Base-by-base conservation (phyloP, 1,284 basidiomycete genomes). In the Apiotrichum gracile region DNA sequence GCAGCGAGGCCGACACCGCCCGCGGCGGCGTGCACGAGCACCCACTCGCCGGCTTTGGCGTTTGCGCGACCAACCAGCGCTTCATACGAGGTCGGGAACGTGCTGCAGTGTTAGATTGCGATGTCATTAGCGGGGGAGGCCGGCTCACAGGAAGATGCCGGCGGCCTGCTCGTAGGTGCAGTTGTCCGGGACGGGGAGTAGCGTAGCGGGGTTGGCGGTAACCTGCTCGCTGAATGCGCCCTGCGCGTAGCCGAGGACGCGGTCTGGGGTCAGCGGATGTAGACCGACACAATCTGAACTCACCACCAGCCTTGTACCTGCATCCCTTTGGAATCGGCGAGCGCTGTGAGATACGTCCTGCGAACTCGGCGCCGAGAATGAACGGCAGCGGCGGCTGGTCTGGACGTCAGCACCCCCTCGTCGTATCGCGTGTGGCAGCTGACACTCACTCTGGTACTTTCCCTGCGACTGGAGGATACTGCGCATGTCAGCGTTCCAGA, bases 1-100 rank as follows among this genome's bases (percentile, higher is more conserved):
- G 92, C 92, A 9, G 85, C 85, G 46, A 97, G 84, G 1, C 94
- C 94, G 5, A 98, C 92, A 25, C 93, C 93, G 8, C 74, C 74
- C 2, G 88, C 89, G n/a, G 87, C 87, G 10, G 88, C 91, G 48
- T 86, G 87, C 7, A 94, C 85, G 16, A 94, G 81, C 2, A 93
- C 83, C 83, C 87, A 91, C 76, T 96, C 91, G 25, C 88, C 88
- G 54, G 82, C 69, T 68, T 88, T 83, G 33, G 90, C 74, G 56
- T 87, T 76, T 9, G 87, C 92, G 49, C 91, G 79, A n/a, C 87
- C 86, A 0, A 91, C 86, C 16, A 97, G 77, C 0, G 84, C 91
- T 66, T 92, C 90, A 63, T 93, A 94, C 60, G 16, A 64, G 1
- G 57, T 59, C 6, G 57, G 57, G 51, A 51, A 53, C 7, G 57